phyloP scores from a whole-genome alignment of 768 basidiomycete species.

The Tulasnella sp. region DNA sequence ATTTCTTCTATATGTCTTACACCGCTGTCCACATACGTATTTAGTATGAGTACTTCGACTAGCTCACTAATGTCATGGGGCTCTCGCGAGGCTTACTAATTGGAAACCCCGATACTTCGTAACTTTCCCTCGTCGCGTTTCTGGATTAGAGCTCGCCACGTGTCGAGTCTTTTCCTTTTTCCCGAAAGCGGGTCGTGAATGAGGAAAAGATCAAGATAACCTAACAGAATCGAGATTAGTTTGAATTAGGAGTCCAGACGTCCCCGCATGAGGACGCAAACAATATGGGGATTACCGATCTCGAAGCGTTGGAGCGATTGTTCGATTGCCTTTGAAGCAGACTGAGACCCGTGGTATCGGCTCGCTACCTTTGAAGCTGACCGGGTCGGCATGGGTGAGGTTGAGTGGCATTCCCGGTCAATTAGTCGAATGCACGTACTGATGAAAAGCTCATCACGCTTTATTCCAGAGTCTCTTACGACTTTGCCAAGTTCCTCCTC shows the following conservation, averaged over 20 bases:
- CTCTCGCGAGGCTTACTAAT: slow-evolving; percentile 59
- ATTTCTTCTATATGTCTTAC: slow-evolving; percentile 78
- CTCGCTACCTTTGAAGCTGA: slow-evolving; percentile 68
- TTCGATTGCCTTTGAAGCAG: slow-evolving; percentile 61
- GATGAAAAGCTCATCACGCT: slow-evolving; percentile 66
- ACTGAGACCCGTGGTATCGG: slow-evolving; percentile 65
- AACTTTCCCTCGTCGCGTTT: slow-evolving; percentile 67
- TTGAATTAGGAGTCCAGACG: not conserved
- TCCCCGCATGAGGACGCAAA: not conserved
- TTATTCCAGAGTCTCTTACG: slow-evolving; percentile 53
- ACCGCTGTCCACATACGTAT: slow-evolving; percentile 49
- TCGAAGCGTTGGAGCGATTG: slow-evolving; percentile 61
- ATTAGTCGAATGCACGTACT: slow-evolving; percentile 51
- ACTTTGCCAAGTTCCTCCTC: slow-evolving; percentile 40
- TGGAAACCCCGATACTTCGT: slow-evolving; percentile 74
- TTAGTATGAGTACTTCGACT: not conserved
- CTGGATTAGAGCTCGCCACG: slow-evolving; percentile 70
- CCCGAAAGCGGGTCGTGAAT: slow-evolving; percentile 76
- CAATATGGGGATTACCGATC: slow-evolving; percentile 50
- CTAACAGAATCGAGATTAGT: slow-evolving; percentile 42
- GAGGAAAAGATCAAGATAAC: slow-evolving; percentile 73
- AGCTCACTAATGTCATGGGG: not conserved
- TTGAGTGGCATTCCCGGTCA: not conserved
- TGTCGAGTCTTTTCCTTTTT: slow-evolving; percentile 64
- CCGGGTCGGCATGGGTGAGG: not conserved